Evolutionary conservation across 768 basidiomycete species (phyloP).

Genomic region (Phanerochaete sordida): DNA sequence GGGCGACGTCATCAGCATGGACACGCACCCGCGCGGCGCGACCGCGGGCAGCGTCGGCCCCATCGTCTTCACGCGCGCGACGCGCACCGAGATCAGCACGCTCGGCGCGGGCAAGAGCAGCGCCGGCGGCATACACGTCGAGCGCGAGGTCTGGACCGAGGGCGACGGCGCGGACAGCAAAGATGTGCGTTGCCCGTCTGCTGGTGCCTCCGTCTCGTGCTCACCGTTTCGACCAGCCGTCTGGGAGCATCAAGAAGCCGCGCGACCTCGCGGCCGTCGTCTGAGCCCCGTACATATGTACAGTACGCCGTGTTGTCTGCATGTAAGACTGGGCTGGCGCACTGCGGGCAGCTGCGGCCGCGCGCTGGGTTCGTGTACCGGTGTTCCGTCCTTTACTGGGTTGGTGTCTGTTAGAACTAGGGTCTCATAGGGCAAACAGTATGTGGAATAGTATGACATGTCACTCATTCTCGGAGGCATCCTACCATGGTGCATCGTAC

Average conservation of each 20-base stretch:
- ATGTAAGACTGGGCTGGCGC: too few species aligned
- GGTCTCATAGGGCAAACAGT: too few species aligned
- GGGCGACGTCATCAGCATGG: background rate
- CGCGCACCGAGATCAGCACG: background rate
- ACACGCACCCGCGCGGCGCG: background rate
- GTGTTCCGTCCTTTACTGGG: too few species aligned
- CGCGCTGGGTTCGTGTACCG: too few species aligned
- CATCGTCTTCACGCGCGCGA: conserved; percentile 1
- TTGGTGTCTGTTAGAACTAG: too few species aligned
- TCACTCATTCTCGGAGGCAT: too few species aligned
- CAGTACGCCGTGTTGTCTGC: too few species aligned
- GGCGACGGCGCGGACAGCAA: background rate
- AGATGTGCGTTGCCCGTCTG: background rate
- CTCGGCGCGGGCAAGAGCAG: background rate
- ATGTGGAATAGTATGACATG: too few species aligned
- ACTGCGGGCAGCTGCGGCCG: too few species aligned
- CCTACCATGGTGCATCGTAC: too few species aligned
- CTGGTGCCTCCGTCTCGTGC: background rate
- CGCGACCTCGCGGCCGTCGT: background rate
- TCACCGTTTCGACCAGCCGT: background rate
- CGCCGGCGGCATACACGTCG: background rate
- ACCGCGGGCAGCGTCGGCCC: background rate
- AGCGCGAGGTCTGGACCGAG: background rate
- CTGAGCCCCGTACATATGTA: background rate
- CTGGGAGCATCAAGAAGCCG: background rate